Evolutionary conservation across 2,329 filamentous ascomycete genomes (phyloP), one percentile per base, ranked within the genome.

Genomic region (Aspergillus phoenicis): DNA sequence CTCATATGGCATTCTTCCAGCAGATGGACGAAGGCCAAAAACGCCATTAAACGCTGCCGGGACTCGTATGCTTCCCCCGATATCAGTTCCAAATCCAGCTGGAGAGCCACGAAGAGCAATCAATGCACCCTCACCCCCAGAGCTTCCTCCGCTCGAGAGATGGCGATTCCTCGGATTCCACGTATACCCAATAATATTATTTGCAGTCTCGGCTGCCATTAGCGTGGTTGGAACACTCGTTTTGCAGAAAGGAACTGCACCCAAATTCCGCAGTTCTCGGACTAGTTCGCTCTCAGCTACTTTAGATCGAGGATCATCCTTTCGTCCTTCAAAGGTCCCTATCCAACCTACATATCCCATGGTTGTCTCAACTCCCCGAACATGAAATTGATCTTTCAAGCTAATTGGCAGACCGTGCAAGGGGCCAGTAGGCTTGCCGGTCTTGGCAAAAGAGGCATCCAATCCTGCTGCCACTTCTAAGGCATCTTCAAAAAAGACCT

Each of bases 341-440:
- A 89, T 83, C 82, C 86, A 87, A 17, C 86, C 85, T 24, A 88
- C 79, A 67, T 88, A 89, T 11, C 86, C 87, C 80, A 89, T 88
- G 71, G 75, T 87, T 72, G 64, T 84, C 61, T 85, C 82, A 3
- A 83, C 75, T 1, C 81, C 81, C 70, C 81, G 75, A 7, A 81
- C 71, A 52, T 80, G 77, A 60, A 82, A 81, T 61, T 80, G 78
- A 64, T 82, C 81, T 62, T 83, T 83, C 39, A 83, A 64, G 54
- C 79, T 87, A 28, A 89, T 74, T 2, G 87, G 87, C 1, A 89
- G 76, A 5, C 87, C 87, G 67, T 89, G 87, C 0, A 90, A 78
- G 1, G 86, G 85, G 0, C 87, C 87, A 2, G 84, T 69, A 0
- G 84, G 78, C 59, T 71, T 74, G 8, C 76, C 76, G 62, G 81